Evolutionary conservation across 2,329 filamentous ascomycete species (phyloP), one percentile per base, ranked within the genome.

Genomic region (Helotiales sp.): DNA sequence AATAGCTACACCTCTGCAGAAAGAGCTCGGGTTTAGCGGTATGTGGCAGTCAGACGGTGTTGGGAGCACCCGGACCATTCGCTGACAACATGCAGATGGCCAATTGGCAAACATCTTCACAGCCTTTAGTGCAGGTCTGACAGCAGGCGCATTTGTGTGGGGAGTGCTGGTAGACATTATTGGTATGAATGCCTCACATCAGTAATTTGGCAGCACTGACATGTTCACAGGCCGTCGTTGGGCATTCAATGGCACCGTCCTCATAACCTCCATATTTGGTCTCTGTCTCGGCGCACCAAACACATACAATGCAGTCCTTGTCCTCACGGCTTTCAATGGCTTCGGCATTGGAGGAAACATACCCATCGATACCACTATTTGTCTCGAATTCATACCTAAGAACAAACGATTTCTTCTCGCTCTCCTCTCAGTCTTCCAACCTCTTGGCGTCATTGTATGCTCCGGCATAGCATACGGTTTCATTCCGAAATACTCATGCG

Each of bases 331-430:
- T 1, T 52, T 59, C 40, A 60, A 58, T n/a, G 61, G 63, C 15
- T 64, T 69, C 54, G 67, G 67, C 5, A 59, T 69, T 22, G 66
- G 67, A 49, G 67, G 66, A 24, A 69, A 69, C 17, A 67, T 69
- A 29, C 67, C 67, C 12, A 69, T 69, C 31, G 66, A 69, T 46
- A 63, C 67, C n/a, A 69, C 66, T 5, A 68, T 69, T 38, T 60
- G 55, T 27, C 59, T 69, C 0, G 67, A 69, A 46, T 67, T 69
- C 31, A 50, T 69, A n/a, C 66, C 66, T 2, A 59, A 63, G 59
- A 67, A 67, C 46, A 30, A 31, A 17, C 6, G 67, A n/a, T 66
- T 63, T 24, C 54, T 69, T 4, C 36, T 69, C 12, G 63, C 67
- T 15, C 56, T 67, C 9, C 53, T 69, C 9, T 63, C 62, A 1